phyloP scores from a whole-genome alignment of 163 green algal species.

The Chloroidium sp. region DNA sequence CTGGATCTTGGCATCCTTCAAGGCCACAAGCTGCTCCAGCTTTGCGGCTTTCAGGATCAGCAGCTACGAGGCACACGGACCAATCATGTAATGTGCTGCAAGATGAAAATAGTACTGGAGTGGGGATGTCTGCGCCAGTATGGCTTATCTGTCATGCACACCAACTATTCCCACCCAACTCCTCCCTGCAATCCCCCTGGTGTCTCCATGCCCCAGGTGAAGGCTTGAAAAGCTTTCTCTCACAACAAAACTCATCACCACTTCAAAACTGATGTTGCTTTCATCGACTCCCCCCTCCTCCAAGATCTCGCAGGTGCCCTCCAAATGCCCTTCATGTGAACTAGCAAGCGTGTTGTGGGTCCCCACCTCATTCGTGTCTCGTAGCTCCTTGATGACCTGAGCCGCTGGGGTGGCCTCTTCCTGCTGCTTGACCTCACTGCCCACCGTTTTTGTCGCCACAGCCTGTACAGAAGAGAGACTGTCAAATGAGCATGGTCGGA shows the following conservation, averaged over 20 bases:
- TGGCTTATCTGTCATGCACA: not conserved
- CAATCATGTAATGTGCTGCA: not conserved
- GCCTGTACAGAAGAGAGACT: no score
- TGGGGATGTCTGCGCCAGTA: not conserved
- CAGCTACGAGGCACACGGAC: slow-evolving; percentile 35
- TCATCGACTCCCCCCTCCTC: not conserved
- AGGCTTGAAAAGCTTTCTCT: not conserved
- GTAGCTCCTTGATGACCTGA: slow-evolving; percentile 47
- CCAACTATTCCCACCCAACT: not conserved
- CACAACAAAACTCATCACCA: not conserved
- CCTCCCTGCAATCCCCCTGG: not conserved
- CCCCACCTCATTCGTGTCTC: slow-evolving; percentile 64
- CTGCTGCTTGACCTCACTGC: no score
- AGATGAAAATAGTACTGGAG: not conserved
- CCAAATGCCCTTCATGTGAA: no score
- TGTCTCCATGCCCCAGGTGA: not conserved
- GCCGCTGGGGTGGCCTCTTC: no score
- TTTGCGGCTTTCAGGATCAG: slow-evolving; percentile 85
- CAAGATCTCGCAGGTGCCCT: no score
- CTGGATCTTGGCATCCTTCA: slow-evolving; percentile 91
- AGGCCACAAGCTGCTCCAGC: slow-evolving; percentile 85
- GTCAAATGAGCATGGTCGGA: no score
- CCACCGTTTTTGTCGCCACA: no score
- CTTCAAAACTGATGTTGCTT: not conserved
- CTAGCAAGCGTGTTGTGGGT: not conserved